These are phyloP conservation scores for Asterophora parasitica DNA, from an alignment of 768 basidiomycete genomes.

Conservation along the genomic window DNA sequence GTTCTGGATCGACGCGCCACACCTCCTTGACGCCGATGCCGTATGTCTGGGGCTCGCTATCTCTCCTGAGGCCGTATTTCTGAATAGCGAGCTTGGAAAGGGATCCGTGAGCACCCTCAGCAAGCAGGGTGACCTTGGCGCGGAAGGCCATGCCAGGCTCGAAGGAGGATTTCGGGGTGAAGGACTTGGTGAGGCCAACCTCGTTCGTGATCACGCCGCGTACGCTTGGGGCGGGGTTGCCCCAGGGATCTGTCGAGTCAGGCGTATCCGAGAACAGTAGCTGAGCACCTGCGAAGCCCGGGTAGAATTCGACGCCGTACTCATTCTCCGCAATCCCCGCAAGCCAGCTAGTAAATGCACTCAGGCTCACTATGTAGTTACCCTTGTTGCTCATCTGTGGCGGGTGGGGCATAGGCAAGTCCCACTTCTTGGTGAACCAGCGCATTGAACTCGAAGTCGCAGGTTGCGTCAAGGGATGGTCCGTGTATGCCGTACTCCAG, in stretches of 20 bases:
- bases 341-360: slow-evolving; percentile 86
- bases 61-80: slow-evolving; percentile 68
- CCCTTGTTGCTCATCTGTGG: slow-evolving; percentile 95
- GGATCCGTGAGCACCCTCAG: slow-evolving; percentile 93
- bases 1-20: slow-evolving; percentile 73
- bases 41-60: slow-evolving; percentile 86
- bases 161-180: slow-evolving; percentile 77
- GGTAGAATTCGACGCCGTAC: slow-evolving; percentile 90
- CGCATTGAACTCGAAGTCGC: slow-evolving; percentile 82
- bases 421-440: slow-evolving; percentile 63
- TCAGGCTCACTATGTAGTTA: slow-evolving; percentile 90
- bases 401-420: slow-evolving; percentile 88
- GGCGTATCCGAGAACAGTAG: slow-evolving; percentile 62
- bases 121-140: slow-evolving; percentile 86
- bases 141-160: slow-evolving; percentile 97
- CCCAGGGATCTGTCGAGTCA: slow-evolving; percentile 37
- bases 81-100: slow-evolving; percentile 76
- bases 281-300: slow-evolving; percentile 91
- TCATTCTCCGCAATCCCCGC: slow-evolving; percentile 74
- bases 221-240: slow-evolving; percentile 45
- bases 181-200: slow-evolving; percentile 80
- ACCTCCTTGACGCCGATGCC: slow-evolving; percentile 97
- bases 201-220: slow-evolving; percentile 89
- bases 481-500: slow-evolving; percentile 52
- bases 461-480: slow-evolving; percentile 77